Percentiles rank a stretch among this genome's conserved stretches.
phyloP scores from a whole-genome alignment of 441 rosid genomes.

The Populus hybrid region DNA sequence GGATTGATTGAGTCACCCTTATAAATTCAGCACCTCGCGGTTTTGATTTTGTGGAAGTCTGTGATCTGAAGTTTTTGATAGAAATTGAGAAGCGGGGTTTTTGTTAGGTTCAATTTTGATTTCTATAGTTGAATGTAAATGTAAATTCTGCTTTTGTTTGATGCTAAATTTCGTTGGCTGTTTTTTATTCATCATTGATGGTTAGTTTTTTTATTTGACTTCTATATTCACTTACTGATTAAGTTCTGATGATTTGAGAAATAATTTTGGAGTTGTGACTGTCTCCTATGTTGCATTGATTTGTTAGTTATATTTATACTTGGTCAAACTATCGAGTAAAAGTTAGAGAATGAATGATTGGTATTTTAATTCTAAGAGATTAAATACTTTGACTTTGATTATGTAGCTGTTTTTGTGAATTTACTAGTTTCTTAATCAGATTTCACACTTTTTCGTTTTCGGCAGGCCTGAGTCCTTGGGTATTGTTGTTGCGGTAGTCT shows the following conservation, averaged over 20 bases:
- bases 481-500: conserved; percentile 81
- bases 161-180: not conserved
- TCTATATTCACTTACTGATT: not conserved
- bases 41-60: not conserved
- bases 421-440: not conserved
- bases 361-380: not conserved
- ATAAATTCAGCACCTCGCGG: not conserved
- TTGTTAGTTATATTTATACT: not conserved
- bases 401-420: not conserved
- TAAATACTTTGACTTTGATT: not conserved
- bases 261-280: not conserved
- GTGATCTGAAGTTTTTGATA: not conserved
- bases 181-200: not conserved
- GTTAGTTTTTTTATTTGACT: too few relatives aligned
- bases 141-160: not conserved
- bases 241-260: not conserved
- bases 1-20: not conserved
- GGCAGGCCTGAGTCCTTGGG: conserved; percentile 97
- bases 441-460: conserved; percentile 10
- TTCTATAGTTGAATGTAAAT: not conserved
- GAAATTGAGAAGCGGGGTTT: not conserved
- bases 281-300: not conserved
- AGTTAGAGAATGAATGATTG: not conserved
- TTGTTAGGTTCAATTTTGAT: conserved; percentile 5
- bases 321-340: not conserved